Conservation (phyloP, 192 early-diverging fungal species). For the Coemansia reversa region DNA sequence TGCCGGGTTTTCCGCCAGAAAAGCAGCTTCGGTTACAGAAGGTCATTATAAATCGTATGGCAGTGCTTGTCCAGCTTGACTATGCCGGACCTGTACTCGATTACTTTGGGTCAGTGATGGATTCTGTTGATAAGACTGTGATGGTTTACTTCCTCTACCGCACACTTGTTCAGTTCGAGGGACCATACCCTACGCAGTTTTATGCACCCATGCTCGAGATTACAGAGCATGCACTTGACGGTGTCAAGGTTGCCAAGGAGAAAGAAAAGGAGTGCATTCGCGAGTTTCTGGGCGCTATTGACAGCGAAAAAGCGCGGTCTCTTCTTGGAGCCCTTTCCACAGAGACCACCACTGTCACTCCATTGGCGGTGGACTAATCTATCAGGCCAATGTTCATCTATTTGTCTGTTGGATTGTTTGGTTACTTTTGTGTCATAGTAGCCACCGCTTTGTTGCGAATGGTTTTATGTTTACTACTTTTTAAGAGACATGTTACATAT, state of each 20-base stretch:
- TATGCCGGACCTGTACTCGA: conserved; percentile 63
- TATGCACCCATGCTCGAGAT: conserved; percentile 32
- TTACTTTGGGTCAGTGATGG: conserved; percentile 57
- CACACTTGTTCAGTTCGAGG: conserved; percentile 28
- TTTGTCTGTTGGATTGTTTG: too few species aligned
- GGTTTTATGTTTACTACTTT: too few species aligned
- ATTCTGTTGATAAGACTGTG: conserved; percentile 67
- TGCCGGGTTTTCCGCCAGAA: conserved; percentile 60
- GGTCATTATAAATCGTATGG: conserved; percentile 66
- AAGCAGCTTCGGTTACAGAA: conserved; percentile 67
- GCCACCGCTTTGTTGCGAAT: too few species aligned
- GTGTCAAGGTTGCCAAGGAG: conserved; percentile 26
- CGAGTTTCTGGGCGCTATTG: conserved; percentile 28
- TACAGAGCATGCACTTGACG: conserved; percentile 23
- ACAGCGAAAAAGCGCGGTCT: conserved; percentile 12
- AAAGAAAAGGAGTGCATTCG: conserved; percentile 26
- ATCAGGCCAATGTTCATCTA: too few species aligned
- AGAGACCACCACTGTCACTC: neutral
- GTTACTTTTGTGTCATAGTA: too few species aligned
- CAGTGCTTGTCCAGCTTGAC: conserved; percentile 63
- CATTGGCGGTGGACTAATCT: neutral
- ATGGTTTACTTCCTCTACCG: conserved; percentile 64
- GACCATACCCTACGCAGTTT: conserved; percentile 22
- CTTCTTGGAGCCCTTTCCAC: conserved; percentile 9
- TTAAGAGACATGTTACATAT: too few species aligned